phyloP scores from a whole-genome alignment of 352 stramenopile species.

The Globisporangium orthogonon region DNA sequence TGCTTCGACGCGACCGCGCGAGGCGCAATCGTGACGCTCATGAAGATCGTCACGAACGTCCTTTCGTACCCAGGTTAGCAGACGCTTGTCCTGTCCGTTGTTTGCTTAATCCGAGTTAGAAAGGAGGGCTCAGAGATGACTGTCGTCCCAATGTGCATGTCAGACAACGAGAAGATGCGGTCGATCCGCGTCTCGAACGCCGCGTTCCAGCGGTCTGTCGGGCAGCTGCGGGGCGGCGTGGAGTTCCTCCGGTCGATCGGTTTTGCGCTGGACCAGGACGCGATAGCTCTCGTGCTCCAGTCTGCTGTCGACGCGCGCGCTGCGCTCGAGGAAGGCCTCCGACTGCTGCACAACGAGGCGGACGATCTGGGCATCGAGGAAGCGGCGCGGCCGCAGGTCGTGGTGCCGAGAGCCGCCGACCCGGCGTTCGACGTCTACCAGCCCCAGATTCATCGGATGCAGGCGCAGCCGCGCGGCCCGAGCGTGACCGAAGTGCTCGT shows the following conservation, averaged over 20 bases:
- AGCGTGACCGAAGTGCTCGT: conserved; percentile 78
- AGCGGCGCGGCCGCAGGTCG: conserved; percentile 38
- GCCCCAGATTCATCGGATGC: conserved; percentile 75
- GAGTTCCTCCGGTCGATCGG: conserved; percentile 67
- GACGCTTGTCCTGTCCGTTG: background rate
- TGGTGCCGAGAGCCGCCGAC: conserved; percentile 26
- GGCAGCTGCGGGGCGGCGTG: conserved; percentile 54
- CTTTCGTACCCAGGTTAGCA: conserved; percentile 70
- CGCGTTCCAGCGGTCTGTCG: conserved; percentile 66
- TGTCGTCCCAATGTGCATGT: background rate
- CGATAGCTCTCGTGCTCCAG: conserved; percentile 36
- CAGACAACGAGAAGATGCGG: conserved; percentile 79
- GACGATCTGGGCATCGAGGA: conserved; percentile 63
- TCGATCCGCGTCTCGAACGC: conserved; percentile 77
- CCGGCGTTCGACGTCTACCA: conserved; percentile 76
- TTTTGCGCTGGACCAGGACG: conserved; percentile 47
- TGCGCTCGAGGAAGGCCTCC: conserved; percentile 41
- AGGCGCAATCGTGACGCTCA: conserved; percentile 54
- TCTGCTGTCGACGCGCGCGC: conserved; percentile 17
- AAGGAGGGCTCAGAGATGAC: no score
- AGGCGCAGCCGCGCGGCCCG: conserved; percentile 74
- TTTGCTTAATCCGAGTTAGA: background rate
- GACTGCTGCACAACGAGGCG: conserved; percentile 64
- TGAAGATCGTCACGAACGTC: conserved; percentile 86
- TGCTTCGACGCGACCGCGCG: conserved; percentile 72